Evolutionary conservation across 164 flowering plant genomes (phyloP).

Genomic region (Taxillus chinensis): DNA sequence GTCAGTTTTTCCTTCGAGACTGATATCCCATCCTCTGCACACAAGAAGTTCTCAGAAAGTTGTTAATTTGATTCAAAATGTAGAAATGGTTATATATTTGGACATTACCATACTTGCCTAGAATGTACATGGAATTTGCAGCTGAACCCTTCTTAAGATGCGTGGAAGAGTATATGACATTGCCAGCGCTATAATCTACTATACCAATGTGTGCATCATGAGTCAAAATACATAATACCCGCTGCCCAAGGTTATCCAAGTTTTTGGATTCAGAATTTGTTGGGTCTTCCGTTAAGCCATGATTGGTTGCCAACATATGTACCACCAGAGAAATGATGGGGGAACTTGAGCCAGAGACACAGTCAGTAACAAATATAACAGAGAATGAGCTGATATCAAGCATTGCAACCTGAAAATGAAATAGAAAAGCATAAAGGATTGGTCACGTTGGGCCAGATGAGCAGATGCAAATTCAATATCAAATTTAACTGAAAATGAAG

Average conservation of each 20-base stretch:
- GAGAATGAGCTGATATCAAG: conserved; percentile 21
- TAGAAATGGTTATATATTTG: not conserved
- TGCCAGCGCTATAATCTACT: conserved; percentile 17
- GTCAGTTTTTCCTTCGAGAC: conserved; percentile 16
- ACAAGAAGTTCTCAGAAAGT: conserved; percentile 4
- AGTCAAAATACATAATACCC: conserved; percentile 15
- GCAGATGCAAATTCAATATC: no score
- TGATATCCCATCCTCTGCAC: conserved; percentile 22
- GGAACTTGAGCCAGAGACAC: conserved; percentile 15
- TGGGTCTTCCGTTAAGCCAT: conserved; percentile 5
- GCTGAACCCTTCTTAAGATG: conserved; percentile 6
- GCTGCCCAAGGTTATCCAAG: conserved; percentile 7
- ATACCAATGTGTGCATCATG: conserved; percentile 18
- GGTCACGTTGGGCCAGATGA: no score
- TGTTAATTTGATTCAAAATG: not conserved
- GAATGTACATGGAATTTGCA: conserved; percentile 22
- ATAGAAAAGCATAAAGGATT: conserved; percentile 2
- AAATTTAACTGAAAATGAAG: no score
- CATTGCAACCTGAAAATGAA: conserved; percentile 30
- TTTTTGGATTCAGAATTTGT: conserved; percentile 11
- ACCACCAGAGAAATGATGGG: conserved; percentile 18
- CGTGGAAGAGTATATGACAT: conserved; percentile 9
- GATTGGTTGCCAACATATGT: conserved; percentile 12
- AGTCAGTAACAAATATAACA: conserved; percentile 20
- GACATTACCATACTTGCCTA: conserved; percentile 19